Evolutionary conservation across 768 basidiomycete genomes (phyloP).

Genomic region (Terana coerulea): DNA sequence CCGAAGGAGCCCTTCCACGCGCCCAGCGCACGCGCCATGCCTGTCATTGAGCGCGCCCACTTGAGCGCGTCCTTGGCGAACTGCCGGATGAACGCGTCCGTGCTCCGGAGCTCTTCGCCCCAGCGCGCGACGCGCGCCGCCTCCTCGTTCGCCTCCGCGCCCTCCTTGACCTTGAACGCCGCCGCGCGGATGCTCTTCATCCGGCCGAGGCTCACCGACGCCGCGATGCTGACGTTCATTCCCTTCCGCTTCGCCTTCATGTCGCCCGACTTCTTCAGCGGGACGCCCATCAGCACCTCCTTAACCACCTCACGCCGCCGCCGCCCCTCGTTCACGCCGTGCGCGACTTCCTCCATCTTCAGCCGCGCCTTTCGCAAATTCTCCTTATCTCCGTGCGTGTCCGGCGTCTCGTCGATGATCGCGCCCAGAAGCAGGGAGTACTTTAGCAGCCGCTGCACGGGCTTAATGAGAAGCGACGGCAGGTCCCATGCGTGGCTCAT

Average conservation of each 20-base stretch:
- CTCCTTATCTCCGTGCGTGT: constrained; percentile 61
- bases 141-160: constrained; percentile 34
- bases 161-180: constrained; percentile 32
- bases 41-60: constrained; percentile 55
- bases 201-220: constrained; percentile 54
- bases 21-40: constrained; percentile 45
- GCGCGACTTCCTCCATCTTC: constrained; percentile 68
- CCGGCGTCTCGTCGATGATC: constrained; percentile 72
- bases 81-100: constrained; percentile 54
- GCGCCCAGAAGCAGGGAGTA: constrained; percentile 83
- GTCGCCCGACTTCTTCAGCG: constrained; percentile 16
- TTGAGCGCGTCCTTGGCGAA: constrained; percentile 60
- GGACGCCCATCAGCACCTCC: constrained; percentile 50
- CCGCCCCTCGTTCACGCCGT: constrained; percentile 75
- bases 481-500: constrained; percentile 92
- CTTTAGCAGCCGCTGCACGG: constrained; percentile 93
- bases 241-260: constrained; percentile 37
- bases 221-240: constrained; percentile 45
- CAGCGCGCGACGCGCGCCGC: constrained; percentile 50
- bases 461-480: constrained; percentile 92
- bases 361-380: constrained; percentile 49
- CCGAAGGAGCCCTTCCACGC: constrained; percentile 67
- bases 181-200: constrained; percentile 49
- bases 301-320: constrained; percentile 76
- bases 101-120: constrained; percentile 52